phyloP scores from a whole-genome alignment of 2,329 filamentous ascomycete genomes.

The Fonsecaea nubica region DNA sequence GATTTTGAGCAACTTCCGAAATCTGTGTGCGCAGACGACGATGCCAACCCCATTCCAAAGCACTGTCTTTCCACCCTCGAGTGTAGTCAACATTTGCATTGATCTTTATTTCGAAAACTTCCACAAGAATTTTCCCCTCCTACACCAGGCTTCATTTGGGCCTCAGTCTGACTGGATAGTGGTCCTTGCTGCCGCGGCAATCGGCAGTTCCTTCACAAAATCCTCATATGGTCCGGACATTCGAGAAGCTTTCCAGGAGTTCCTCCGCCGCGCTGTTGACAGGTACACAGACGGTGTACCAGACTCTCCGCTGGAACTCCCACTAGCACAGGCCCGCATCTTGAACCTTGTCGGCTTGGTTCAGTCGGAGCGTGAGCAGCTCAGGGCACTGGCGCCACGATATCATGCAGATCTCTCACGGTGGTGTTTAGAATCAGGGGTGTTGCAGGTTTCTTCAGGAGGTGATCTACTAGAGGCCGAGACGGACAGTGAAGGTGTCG shows the following conservation, averaged over 20 bases:
- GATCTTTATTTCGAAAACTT: slow-evolving; percentile 49
- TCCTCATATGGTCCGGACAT: slow-evolving; percentile 42
- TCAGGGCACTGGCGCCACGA: slow-evolving; percentile 26
- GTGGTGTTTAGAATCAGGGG: slow-evolving; percentile 36
- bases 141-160: slow-evolving; percentile 49
- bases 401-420: slow-evolving; percentile 37
- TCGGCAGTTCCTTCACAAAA: slow-evolving; percentile 49
- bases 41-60: slow-evolving; percentile 46
- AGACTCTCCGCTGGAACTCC: slow-evolving; percentile 26
- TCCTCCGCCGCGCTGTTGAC: slow-evolving; percentile 48
- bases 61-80: slow-evolving; percentile 42
- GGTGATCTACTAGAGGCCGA: slow-evolving; percentile 8
- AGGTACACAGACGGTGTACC: slow-evolving; percentile 19
- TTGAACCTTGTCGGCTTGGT: slow-evolving; percentile 34
- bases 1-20: slow-evolving; percentile 44
- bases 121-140: slow-evolving; percentile 50
- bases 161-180: slow-evolving; percentile 51
- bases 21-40: slow-evolving; percentile 44
- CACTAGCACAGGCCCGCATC: slow-evolving; percentile 33
- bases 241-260: slow-evolving; percentile 50
- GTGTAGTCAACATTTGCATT: slow-evolving; percentile 44
- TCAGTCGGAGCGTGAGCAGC: slow-evolving; percentile 33
- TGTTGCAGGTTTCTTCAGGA: slow-evolving; percentile 29
- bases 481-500: neutral
- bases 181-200: slow-evolving; percentile 48